phyloP scores from a whole-genome alignment of 2,329 filamentous ascomycete genomes.

The Macrophomina pseudophaseolina region DNA sequence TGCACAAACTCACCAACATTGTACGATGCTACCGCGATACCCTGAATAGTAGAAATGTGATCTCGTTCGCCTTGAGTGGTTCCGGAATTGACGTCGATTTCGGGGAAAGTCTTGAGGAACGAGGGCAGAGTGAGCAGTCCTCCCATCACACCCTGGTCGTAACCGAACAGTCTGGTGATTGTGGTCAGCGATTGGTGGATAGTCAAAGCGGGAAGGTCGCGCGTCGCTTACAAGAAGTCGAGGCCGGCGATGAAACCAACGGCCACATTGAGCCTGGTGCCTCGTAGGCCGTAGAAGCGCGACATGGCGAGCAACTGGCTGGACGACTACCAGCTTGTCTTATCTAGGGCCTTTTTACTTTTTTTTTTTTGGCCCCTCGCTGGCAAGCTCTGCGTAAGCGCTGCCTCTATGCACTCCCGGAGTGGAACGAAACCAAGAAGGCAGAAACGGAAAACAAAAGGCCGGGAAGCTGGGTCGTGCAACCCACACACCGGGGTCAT shows the following conservation, averaged over 20 bases:
- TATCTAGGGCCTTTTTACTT: neutral
- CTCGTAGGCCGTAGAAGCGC: conserved; percentile 68
- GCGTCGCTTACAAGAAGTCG: conserved; percentile 63
- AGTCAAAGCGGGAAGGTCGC: neutral
- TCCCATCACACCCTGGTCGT: conserved; percentile 73
- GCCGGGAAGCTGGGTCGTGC: neutral
- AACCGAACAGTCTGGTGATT: conserved; percentile 54
- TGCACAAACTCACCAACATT: conserved; percentile 27
- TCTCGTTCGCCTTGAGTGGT: conserved; percentile 38
- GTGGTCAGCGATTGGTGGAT: neutral
- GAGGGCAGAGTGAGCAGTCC: conserved; percentile 69
- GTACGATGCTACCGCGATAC: conserved; percentile 34
- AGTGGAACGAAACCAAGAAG: neutral
- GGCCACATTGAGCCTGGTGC: conserved; percentile 68
- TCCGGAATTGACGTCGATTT: conserved; percentile 46
- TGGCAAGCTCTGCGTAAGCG: neutral
- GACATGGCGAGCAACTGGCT: conserved; percentile 23
- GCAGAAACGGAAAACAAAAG: neutral
- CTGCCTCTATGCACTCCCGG: neutral
- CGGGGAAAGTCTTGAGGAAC: conserved; percentile 57
- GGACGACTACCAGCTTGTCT: neutral
- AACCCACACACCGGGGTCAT: neutral
- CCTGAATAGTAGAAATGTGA: conserved; percentile 50
- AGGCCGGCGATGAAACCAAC: conserved; percentile 74
- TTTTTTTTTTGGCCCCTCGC: neutral